Conservation (phyloP, 2,329 filamentous ascomycete genomes). For the Diaporthe ampelina region DNA sequence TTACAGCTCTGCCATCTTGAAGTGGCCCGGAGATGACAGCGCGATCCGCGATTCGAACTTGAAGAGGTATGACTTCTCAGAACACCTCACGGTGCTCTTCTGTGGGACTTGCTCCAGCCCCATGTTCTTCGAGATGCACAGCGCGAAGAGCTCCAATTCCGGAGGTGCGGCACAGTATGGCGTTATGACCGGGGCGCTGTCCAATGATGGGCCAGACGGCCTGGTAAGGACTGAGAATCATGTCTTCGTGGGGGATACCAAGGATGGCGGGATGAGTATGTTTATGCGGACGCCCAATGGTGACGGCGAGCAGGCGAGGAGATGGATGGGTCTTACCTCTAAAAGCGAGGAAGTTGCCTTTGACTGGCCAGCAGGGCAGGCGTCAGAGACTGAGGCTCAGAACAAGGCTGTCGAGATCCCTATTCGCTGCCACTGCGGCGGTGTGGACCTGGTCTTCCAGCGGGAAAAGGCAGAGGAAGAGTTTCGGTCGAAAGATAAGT, state of each 20-base stretch:
- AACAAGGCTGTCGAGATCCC: constrained; percentile 48
- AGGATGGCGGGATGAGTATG: constrained; percentile 64
- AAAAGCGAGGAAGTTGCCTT: constrained; percentile 48
- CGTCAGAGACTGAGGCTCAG: constrained; percentile 42
- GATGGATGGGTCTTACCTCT: constrained; percentile 47
- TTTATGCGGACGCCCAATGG: constrained; percentile 58
- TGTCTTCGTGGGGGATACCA: constrained; percentile 63
- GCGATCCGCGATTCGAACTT: constrained; percentile 51
- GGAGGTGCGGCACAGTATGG: constrained; percentile 45
- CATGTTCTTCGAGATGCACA: constrained; percentile 56
- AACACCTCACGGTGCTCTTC: constrained; percentile 53
- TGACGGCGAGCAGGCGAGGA: constrained; percentile 45
- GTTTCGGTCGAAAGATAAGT: constrained; percentile 45
- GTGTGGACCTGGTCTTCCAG: constrained; percentile 58
- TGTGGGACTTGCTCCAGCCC: constrained; percentile 59
- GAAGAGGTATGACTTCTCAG: constrained; percentile 54
- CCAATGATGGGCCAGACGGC: constrained; percentile 47
- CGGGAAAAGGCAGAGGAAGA: constrained; percentile 48
- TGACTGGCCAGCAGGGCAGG: constrained; percentile 44
- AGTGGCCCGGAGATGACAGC: constrained; percentile 54
- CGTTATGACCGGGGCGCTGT: constrained; percentile 56
- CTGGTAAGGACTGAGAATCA: constrained; percentile 54
- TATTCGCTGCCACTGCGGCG: constrained; percentile 61
- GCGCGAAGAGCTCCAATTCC: constrained; percentile 17
- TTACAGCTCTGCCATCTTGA: constrained; percentile 51